Conservation (phyloP, 2,329 filamentous ascomycete genomes). For the Chaetothyriales sp. region DNA sequence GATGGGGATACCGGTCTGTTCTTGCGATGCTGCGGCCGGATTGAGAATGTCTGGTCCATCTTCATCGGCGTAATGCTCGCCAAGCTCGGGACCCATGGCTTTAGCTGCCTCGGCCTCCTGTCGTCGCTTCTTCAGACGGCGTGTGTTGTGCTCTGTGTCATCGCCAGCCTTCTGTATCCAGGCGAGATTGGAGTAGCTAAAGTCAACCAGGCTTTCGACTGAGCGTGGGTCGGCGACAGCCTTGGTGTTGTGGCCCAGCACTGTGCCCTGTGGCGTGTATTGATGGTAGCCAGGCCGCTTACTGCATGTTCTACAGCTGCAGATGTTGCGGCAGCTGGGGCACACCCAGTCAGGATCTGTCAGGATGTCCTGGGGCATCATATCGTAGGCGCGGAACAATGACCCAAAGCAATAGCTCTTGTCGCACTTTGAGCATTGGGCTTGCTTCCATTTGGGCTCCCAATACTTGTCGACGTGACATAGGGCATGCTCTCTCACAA, state of each 20-base stretch:
- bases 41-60: conserved; percentile 16
- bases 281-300: conserved; percentile 53
- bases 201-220: conserved; percentile 80
- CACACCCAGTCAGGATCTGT: conserved; percentile 74
- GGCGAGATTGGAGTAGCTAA: conserved; percentile 69
- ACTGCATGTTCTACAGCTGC: conserved; percentile 71
- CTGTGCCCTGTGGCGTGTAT: conserved; percentile 73
- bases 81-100: conserved; percentile 29
- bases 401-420: conserved; percentile 84
- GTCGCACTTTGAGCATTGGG: conserved; percentile 60
- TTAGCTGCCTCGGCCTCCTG: conserved; percentile 41
- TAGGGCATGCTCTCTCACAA: conserved; percentile 34
- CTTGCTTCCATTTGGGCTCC: conserved; percentile 73
- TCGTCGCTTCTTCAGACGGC: conserved; percentile 32
- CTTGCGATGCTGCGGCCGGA: conserved; percentile 12
- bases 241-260: conserved; percentile 80
- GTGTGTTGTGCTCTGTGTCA: conserved; percentile 30
- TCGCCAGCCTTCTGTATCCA: conserved; percentile 56
- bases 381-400: conserved; percentile 78
- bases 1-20: conserved; percentile 24
- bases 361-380: conserved; percentile 70
- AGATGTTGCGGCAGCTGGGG: conserved; percentile 70
- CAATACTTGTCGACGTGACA: conserved; percentile 77
- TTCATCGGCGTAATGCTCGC: conserved; percentile 31
- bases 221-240: conserved; percentile 82